Base-by-base conservation (phyloP, 108 stramenopile genomes). In the Cyclotella baltica region DNA sequence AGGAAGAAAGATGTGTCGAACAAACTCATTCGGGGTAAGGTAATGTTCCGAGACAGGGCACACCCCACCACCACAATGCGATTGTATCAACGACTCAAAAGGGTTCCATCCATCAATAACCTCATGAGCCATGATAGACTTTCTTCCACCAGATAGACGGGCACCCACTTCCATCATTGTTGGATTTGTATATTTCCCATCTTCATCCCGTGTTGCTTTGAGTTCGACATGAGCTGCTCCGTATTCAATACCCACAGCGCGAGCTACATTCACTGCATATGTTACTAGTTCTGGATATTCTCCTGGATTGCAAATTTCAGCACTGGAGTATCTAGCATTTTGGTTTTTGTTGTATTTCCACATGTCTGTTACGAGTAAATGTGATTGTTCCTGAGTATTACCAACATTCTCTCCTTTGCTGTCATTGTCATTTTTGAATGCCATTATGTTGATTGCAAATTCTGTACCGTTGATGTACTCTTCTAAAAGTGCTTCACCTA, bases 91-190 rank as follows among this genome's bases (percentile, higher is more conserved):
- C 0, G 83, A 62, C 34, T 67, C 66, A 35, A 78, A 83, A 4
- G 83, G 83, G 38, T 62, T 30, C 75, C 67, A 61, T 16, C 58
- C 43, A 37, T 56, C 35, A 29, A 79, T 61, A 0, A 73, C 46
- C 8, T 36, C 40, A 28, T 72, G 6, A 6, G 83, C 70, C 79
- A 84, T 76, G 61, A 77, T 81, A 8, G 79, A 67, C 40, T 84
- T 84, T 31, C 80, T 40, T 11, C 83, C 83, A 53, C 83, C 83
- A 4, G 83, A 67, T 33, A 80, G 46, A 55, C 83, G 79, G 18
- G 79, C 83, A 20, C 79, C 83, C 25, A 80, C 48, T 61, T 84
- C 83, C 19, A 83, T 83, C 83, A 83, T 74, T 16, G 47, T 37
- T 15, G 83, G 83, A 27, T 76, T 34, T 29, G 5, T 46, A 29